Base-by-base conservation (phyloP, 2,329 filamentous ascomycete genomes). In the Aspergillus uvarum region DNA sequence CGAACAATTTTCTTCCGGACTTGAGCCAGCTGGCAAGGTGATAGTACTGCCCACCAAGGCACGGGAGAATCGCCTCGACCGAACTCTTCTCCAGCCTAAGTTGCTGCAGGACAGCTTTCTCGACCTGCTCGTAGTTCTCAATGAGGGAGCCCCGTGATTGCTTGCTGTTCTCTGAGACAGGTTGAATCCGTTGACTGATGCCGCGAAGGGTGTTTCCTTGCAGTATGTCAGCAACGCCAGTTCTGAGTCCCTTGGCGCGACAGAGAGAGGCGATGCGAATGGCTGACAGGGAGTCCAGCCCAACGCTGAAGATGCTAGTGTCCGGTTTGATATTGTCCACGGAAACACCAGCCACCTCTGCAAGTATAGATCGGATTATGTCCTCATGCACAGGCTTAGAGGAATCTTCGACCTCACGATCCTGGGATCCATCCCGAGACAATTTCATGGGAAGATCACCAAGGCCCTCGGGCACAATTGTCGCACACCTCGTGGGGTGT, bases 1-100 rank as follows among this genome's bases (percentile, higher is more conserved):
- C 73, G 24, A 72, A 67, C 24, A 74, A 58, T 4, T 64, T 73
- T 24, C 72, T 63, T 21, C 65, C 67, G 11, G 72, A 72, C 49
- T 72, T 72, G 47, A 74, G 56, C 73, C 73, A 76, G 56, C 63
- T 70, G 7, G 59, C 62, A 10, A 76, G 68, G 55, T 75, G 72
- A 47, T 70, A 73, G 48, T 67, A 60, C 56, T 76, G 74, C 7
- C 74, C 74, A n/a, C 70, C 60, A 1, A 75, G 64, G 58, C 70
- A 72, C 3, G 73, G 72, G 14, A 73, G 49, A 2, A 73, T 66
- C 3, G 61, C 59, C 35, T 75, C 70, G 19, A 76, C 56, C 1
- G 59, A 56, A 7, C 66, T 66, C 29, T 61, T 63, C 4, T 51
- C 19, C 21, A 70, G 24, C 2, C 50, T 48, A 7, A 70, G 58